phyloP scores from a whole-genome alignment of 768 basidiomycete genomes.

The Pleurotus sapidus region DNA sequence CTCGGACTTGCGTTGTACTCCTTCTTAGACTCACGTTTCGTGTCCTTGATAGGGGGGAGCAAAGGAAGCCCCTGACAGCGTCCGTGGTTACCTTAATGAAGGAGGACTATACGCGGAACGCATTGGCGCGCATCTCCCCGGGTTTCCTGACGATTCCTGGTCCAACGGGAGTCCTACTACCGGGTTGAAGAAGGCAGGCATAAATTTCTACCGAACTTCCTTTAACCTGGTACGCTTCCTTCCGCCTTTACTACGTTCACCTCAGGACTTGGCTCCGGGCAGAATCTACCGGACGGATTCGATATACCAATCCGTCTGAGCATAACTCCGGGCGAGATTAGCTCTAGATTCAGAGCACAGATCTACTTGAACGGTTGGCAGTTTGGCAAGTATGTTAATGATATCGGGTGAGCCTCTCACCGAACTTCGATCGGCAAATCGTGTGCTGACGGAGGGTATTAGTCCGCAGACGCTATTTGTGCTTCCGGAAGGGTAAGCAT shows the following conservation, averaged over 20 bases:
- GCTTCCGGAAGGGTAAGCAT: slow-evolving; percentile 43
- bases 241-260: neutral
- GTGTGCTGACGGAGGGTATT: neutral
- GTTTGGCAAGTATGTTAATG: slow-evolving; percentile 51
- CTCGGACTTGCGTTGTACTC: neutral
- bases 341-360: slow-evolving; percentile 47
- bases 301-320: slow-evolving; percentile 45
- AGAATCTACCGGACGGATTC: slow-evolving; percentile 35
- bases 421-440: no score
- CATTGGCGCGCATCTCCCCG: slow-evolving; percentile 49
- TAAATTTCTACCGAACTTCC: slow-evolving; percentile 43
- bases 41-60: slow-evolving; percentile 30
- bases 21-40: neutral
- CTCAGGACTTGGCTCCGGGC: neutral
- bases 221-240: slow-evolving; percentile 32
- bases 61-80: slow-evolving; percentile 37
- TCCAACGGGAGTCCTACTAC: slow-evolving; percentile 26
- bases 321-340: slow-evolving; percentile 38
- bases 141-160: slow-evolving; percentile 40
- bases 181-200: slow-evolving; percentile 31
- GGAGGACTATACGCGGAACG: slow-evolving; percentile 49
- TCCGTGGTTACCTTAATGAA: slow-evolving; percentile 49
- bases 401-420: slow-evolving; percentile 35
- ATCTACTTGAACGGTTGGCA: slow-evolving; percentile 54
- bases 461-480: slow-evolving; percentile 49